Base-by-base conservation (phyloP, 2,329 filamentous ascomycete species). In the Colletotrichum cereale region DNA sequence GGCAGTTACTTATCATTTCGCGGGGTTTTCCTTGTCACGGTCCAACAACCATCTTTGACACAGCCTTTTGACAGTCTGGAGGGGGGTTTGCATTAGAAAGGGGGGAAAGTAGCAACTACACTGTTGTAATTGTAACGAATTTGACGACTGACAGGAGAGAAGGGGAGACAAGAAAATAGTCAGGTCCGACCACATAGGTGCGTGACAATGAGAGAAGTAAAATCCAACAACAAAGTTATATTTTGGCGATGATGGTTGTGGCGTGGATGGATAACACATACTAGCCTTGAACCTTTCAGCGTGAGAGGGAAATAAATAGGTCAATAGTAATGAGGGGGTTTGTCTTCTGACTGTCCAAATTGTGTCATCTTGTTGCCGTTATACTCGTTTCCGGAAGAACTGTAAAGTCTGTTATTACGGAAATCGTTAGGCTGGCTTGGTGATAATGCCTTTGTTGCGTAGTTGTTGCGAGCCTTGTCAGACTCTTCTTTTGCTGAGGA, bases 111-210 rank as follows among this genome's bases (percentile, higher is more conserved):
- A 62, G 70, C 72, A 71, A 73, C 70, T 73, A 70, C 66, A 64
- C 57, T 50, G 72, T 70, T 73, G 72, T 73, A 73, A 66, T 73
- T 66, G 70, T 73, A 71, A 73, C 70, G 66, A 71, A 63, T 53
- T 69, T 69, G 42, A 73, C 52, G 72, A 73, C 48, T 36, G 63
- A 55, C 44, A 64, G 58, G 48, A 29, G 16, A 50, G 6, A 36
- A 12, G 31, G 29, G 11, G 10, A 50, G 53, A 21, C 12, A 53
- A 29, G 56, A n/a, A 26, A 64, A 48, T 40, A 64, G 31, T 55
- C 47, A 56, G 26, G 36, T 29, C 58, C 52, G 47, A 53, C 58
- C 29, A 29, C 26, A 26, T 16, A 69, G 60, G 60, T 34, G 60
- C 47, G 40, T 36, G 69, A 44, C 53, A 18, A 18, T 24, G 55